Conservation (phyloP, 2,329 filamentous ascomycete genomes). For the Aspergillus pseudoterreus region DNA sequence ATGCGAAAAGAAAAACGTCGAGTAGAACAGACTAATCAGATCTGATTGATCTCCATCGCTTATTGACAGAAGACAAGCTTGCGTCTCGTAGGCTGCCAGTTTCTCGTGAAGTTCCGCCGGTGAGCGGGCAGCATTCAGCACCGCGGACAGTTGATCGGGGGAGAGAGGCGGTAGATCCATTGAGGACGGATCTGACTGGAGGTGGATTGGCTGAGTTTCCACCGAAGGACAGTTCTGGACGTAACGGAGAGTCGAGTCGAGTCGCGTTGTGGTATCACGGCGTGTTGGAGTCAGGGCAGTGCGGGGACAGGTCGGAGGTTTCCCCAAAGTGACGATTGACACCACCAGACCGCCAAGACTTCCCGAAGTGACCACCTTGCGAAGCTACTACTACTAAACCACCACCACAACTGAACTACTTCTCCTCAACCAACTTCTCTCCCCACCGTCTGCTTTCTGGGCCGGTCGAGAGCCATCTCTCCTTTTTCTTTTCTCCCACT, state of each 20-base stretch:
- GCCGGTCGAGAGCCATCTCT: slow-evolving; percentile 19
- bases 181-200: neutral
- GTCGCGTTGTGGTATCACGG: neutral
- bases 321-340: slow-evolving; percentile 14
- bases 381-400: slow-evolving; percentile 22
- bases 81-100: slow-evolving; percentile 33
- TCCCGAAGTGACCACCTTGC: slow-evolving; percentile 42
- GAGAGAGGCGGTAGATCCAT: slow-evolving; percentile 32
- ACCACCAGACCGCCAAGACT: slow-evolving; percentile 33
- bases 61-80: slow-evolving; percentile 29
- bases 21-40: slow-evolving; percentile 37
- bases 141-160: slow-evolving; percentile 25
- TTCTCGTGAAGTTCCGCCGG: slow-evolving; percentile 33
- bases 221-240: neutral
- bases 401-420: no score
- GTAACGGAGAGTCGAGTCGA: neutral
- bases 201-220: neutral
- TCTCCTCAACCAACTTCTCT: slow-evolving; percentile 20
- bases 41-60: slow-evolving; percentile 19
- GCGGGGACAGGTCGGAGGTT: slow-evolving; percentile 33
- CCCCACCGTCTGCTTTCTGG: slow-evolving; percentile 15
- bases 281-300: slow-evolving; percentile 9
- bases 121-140: slow-evolving; percentile 25
- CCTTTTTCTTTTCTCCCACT: slow-evolving; percentile 22
- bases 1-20: slow-evolving; percentile 37